Evolutionary conservation across 768 basidiomycete species (phyloP), one percentile per base, ranked within the genome.

Genomic region (Tubosaeta brunneosetosa): DNA sequence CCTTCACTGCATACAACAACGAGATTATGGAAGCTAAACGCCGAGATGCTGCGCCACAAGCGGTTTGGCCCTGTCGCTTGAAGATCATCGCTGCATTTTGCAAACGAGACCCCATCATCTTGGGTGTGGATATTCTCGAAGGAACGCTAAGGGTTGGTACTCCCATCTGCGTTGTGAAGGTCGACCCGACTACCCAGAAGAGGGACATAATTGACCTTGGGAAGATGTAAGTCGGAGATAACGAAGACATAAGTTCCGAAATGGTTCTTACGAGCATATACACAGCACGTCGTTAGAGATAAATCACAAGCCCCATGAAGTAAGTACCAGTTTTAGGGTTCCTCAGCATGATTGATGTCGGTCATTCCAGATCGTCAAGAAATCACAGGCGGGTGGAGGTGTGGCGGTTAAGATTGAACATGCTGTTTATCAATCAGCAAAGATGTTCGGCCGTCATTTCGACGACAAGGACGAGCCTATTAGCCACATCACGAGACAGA

Each of bases 401-500:
- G 94, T 97, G 13, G 95, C 97, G 0, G 90, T 98, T 61, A 99
- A 98, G 79, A 97, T 98, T 55, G 97, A 98, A 69, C 90, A 95
- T 68, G 94, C 94, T 4, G 87, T 94, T 11, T 94, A 98, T 70
- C 89, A 97, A 72, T 88, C 89, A 25, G 85, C 93, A 27, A 95
- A 94, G 72, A 87, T 93, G 84, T 97, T 89, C 65, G 94, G 94
- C 6, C 84, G 94, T 59, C 95, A 97, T 72, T 97, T 94, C 64
- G 88, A 90, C 62, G 94, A 97, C 43, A 91, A 95, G 72, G 94
- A 98, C 67, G 97, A 97, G 61, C 68, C 97, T 36, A 77, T 94
- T 48, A 94, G 92, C 49, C 87, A 88, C 55, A 87, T 99, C 66
- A 88, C 91, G 32, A 82, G 95, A 44, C 85, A 86, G 69, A 94